Percentiles rank a stretch among this genome's conserved stretches.
Conservation (phyloP, 768 basidiomycete genomes). For the Podaxis pistillaris region DNA sequence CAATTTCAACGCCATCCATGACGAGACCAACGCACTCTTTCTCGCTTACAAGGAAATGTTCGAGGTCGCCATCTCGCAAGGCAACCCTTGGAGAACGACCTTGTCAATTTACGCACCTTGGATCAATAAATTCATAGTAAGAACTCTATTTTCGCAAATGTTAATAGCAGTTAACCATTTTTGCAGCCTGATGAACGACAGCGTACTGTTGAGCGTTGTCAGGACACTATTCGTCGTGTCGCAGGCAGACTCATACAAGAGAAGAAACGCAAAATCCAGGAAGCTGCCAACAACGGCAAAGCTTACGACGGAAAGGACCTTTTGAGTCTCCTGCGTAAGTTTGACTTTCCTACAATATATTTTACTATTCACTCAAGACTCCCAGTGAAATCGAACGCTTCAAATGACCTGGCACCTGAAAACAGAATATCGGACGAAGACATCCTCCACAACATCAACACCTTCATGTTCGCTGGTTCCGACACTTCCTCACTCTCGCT, state of each 20-base stretch:
- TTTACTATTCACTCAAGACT: not conserved
- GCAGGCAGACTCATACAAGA: conserved; percentile 77
- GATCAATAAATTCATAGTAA: conserved; percentile 52
- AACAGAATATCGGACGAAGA: conserved; percentile 86
- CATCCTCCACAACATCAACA: conserved; percentile 82
- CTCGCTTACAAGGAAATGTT: conserved; percentile 86
- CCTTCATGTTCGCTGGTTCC: conserved; percentile 89
- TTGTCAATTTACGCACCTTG: conserved; percentile 60
- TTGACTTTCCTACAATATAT: not conserved
- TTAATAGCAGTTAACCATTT: conserved; percentile 1
- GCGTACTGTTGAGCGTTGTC: conserved; percentile 53
- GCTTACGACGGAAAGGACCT: conserved; percentile 69
- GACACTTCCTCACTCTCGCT: conserved; percentile 82
- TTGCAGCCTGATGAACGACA: conserved; percentile 53
- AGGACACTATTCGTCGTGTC: conserved; percentile 60
- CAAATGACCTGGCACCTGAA: conserved; percentile 63
- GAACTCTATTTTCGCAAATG: conserved; percentile 24
- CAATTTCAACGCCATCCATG: conserved; percentile 78
- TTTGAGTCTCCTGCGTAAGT: conserved; percentile 70
- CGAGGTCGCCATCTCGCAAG: conserved; percentile 63
- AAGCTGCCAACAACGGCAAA: conserved; percentile 52
- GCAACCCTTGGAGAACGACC: conserved; percentile 40
- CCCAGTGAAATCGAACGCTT: conserved; percentile 80
- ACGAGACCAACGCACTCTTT: conserved; percentile 77
- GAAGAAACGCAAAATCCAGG: conserved; percentile 71